Conservation (phyloP, 2,329 filamentous ascomycete genomes). For the Sphaerostilbella broomeana region DNA sequence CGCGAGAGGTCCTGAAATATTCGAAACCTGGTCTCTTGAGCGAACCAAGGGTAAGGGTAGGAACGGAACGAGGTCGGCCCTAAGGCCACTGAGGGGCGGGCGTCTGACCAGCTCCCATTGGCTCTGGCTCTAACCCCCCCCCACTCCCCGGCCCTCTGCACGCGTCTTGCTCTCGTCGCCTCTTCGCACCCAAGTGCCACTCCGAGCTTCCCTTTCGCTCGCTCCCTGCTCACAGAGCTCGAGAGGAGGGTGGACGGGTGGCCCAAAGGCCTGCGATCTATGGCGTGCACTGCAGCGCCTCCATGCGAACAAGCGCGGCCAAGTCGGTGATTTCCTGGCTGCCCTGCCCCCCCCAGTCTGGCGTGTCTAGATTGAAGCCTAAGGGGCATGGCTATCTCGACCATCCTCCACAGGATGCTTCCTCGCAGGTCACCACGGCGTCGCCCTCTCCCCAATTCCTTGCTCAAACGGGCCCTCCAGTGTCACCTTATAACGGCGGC, state of each 20-base stretch:
- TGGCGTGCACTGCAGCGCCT: background rate
- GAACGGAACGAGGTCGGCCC: constrained; percentile 7
- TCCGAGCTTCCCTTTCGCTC: background rate
- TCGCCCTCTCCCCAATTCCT: too few species aligned
- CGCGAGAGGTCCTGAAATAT: constrained; percentile 14
- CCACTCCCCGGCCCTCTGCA: too few species aligned
- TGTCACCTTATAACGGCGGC: constrained; percentile 1
- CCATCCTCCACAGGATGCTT: too few species aligned
- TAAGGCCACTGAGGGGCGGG: too few species aligned
- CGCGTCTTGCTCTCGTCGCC: too few species aligned
- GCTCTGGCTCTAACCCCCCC: too few species aligned
- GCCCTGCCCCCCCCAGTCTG: too few species aligned
- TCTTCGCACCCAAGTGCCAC: background rate
- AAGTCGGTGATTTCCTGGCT: background rate
- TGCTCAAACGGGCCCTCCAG: too few species aligned
- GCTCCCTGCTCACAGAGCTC: background rate
- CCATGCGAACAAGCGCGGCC: background rate
- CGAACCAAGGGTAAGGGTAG: constrained; percentile 5
- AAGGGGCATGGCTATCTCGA: too few species aligned
- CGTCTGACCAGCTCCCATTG: too few species aligned
- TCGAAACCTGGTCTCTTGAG: constrained; percentile 1
- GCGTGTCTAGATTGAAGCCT: too few species aligned
- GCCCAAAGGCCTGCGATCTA: background rate
- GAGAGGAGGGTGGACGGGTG: background rate
- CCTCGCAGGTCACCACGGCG: too few species aligned